A percentile compares a stretch with the other conserved stretches of the same genome.
phyloP scores from a whole-genome alignment of 192 early-diverging fungal genomes.

The Kickxella alabastrina region DNA sequence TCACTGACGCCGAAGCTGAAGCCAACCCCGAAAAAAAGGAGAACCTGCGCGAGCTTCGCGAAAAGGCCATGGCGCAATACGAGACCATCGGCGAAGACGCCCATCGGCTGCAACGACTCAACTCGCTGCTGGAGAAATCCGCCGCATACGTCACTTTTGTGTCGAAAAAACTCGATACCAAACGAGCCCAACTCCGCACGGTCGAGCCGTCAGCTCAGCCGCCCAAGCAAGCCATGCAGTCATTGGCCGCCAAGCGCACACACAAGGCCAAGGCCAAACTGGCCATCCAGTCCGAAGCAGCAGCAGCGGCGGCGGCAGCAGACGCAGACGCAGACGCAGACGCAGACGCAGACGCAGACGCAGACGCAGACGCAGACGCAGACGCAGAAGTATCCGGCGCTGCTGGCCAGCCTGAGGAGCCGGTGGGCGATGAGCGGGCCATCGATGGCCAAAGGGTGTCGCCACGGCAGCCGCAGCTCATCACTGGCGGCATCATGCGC shows the following conservation, averaged over 20 bases:
- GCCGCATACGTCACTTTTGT: conserved; percentile 77
- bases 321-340: conserved; percentile 12
- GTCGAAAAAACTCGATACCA: conserved; percentile 67
- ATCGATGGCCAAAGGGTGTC: conserved; percentile 52
- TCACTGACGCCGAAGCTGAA: not conserved
- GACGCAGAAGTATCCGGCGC: not conserved
- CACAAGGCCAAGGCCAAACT: not conserved
- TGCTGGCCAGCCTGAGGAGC: too few relatives aligned
- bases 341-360: not conserved
- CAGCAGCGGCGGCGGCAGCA: not conserved
- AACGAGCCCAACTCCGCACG: conserved; percentile 64
- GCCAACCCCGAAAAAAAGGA: conserved; percentile 5
- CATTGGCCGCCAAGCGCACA: not conserved
- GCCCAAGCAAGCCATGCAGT: conserved; percentile 14
- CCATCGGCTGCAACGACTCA: conserved; percentile 67
- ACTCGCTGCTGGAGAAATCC: conserved; percentile 79
- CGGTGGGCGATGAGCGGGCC: conserved; percentile 7
- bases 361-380: not conserved
- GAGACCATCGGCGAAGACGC: conserved; percentile 53
- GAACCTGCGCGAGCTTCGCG: conserved; percentile 33
- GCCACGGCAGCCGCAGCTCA: conserved; percentile 70
- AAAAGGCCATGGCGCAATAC: conserved; percentile 64
- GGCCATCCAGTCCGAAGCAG: not conserved
- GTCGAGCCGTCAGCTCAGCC: conserved; percentile 29
- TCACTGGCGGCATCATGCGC: conserved; percentile 81